A percentile compares a stretch with the other conserved stretches of the same genome.
phyloP scores from a whole-genome alignment of 2,329 filamentous ascomycete species.

The Hymenoscyphus fructigenus region DNA sequence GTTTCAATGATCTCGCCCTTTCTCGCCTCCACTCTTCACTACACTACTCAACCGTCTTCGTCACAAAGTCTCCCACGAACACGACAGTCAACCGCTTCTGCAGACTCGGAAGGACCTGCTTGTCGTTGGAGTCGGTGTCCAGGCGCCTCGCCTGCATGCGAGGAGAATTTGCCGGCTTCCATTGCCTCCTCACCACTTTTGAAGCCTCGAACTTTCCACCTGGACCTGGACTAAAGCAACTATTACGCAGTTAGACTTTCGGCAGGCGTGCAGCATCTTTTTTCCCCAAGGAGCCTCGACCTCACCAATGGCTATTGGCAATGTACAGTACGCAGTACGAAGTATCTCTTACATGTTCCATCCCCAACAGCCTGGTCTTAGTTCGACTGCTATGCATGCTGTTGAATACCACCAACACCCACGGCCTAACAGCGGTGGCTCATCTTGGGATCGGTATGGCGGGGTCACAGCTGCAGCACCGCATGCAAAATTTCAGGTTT shows the following conservation, averaged over 20 bases:
- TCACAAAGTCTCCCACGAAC: neutral
- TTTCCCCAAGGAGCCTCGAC: neutral
- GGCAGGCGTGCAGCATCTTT: neutral
- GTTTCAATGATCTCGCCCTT: neutral
- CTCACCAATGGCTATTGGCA: neutral
- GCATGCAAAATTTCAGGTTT: constrained; percentile 2
- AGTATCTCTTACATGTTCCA: neutral
- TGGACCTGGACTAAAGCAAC: neutral
- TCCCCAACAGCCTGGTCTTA: constrained; percentile 3
- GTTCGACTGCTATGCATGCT: neutral
- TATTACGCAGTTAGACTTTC: neutral
- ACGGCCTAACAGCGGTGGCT: neutral
- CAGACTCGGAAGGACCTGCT: constrained; percentile 1
- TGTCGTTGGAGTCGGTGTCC: neutral
- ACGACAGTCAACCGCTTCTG: constrained; percentile 1
- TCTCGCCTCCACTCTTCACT: neutral
- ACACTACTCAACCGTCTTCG: neutral
- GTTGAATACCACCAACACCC: neutral
- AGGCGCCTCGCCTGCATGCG: neutral
- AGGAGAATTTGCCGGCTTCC: neutral
- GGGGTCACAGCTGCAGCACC: neutral
- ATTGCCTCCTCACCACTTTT: neutral
- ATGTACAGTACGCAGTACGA: no score
- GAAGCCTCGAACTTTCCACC: neutral
- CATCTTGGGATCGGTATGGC: neutral